These are phyloP conservation scores for Chaetothyriales sp. DNA, from an alignment of 2,329 filamentous ascomycete species.

Conservation along the genomic window DNA sequence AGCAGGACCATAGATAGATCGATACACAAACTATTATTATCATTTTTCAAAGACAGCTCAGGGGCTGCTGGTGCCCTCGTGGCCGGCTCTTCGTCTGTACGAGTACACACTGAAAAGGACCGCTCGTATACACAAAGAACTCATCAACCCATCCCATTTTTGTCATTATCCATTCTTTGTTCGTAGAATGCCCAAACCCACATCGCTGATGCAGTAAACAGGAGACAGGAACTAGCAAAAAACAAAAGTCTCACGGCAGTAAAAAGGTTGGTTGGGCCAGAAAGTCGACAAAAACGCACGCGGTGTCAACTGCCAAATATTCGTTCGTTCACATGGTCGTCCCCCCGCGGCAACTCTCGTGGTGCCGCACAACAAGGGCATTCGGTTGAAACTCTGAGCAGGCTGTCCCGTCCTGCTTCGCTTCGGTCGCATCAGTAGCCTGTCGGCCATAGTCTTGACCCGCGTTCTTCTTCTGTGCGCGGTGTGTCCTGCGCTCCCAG, in stretches of 20 bases:
- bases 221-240: neutral
- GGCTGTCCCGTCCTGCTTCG: too few relatives aligned
- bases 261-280: neutral
- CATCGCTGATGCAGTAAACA: neutral
- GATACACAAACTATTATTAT: neutral
- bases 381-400: too few relatives aligned
- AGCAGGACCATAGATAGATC: neutral
- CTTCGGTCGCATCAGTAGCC: too few relatives aligned
- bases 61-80: too few relatives aligned
- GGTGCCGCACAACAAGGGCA: too few relatives aligned
- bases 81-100: too few relatives aligned
- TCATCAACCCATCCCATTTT: neutral
- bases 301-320: too few relatives aligned
- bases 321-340: too few relatives aligned
- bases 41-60: too few relatives aligned
- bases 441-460: too few relatives aligned
- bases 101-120: neutral
- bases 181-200: neutral
- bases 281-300: neutral
- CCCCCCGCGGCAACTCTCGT: too few relatives aligned
- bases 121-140: neutral
- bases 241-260: neutral
- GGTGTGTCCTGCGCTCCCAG: conserved; percentile 4
- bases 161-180: neutral
- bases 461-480: neutral